Evolutionary conservation across 2,329 filamentous ascomycete species (phyloP), one percentile per base, ranked within the genome.

Genomic region (Lasiodiplodia sp.): DNA sequence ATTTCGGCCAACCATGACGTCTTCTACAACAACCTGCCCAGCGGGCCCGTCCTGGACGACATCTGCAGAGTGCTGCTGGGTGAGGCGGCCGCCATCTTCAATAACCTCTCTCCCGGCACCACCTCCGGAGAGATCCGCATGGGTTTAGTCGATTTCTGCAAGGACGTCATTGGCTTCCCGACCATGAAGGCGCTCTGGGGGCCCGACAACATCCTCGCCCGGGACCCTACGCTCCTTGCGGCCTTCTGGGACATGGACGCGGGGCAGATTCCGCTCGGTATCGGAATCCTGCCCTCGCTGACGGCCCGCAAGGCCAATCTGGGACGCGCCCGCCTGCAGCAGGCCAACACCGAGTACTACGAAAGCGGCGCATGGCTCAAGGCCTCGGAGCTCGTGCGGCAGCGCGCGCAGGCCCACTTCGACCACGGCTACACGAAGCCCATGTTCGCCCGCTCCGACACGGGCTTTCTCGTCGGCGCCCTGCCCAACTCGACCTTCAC

Each of bases 241-340:
- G 76, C 77, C n/a, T 76, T 84, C n/a, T 80, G 81, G 81, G 75
- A 79, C n/a, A 80, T 81, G 69, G 83, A 84, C 57, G 67, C 63
- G 11, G 79, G 76, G 55, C 67, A 80, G 34, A 68, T 75, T 3
- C 66, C 60, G 1, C 72, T 80, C 1, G 72, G 81, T 51, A 56
- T 76, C 3, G 75, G 77, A 14, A 63, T 79, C 3, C 31, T 55
- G 28, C 81, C 81, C 4, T 77, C 72, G 40, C 66, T 83, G 8
- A 78, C 76, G 0, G 79, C 79, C 3, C 77, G 78, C 10, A 80
- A 79, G 68, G 78, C 80, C 1, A 79, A 78, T 72, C 72, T 73
- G 28, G 81, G 73, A 5, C 77, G 82, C 1, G 72, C 80, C 66
- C 73, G 72, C 8, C 69, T 77, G 10, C 71, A 72, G 11, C 67